A percentile compares a stretch with the other conserved stretches of the same genome.
These are phyloP conservation scores for Wilcoxina mikolae DNA, from an alignment of 495 filamentous ascomycete genomes.

Conservation along the genomic window DNA sequence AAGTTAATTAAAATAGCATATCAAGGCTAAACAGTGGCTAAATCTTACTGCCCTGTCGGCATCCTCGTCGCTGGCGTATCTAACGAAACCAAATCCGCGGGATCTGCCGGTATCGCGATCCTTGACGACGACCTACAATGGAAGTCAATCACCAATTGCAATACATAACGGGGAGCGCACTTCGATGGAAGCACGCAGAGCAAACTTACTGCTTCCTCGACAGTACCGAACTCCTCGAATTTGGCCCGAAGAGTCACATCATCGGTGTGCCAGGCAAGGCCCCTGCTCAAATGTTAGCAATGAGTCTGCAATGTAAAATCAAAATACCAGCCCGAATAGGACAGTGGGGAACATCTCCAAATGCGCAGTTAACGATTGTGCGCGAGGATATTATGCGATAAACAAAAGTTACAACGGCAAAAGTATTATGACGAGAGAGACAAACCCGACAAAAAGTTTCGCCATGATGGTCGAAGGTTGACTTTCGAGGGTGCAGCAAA, in stretches of 20 bases:
- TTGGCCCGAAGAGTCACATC: conserved; percentile 66
- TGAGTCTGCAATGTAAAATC: not conserved
- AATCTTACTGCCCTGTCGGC: conserved; percentile 49
- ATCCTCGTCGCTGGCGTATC: conserved; percentile 66
- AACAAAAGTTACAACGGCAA: not conserved
- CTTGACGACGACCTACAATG: conserved; percentile 76
- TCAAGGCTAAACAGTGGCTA: not conserved
- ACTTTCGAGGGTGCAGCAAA: conserved; percentile 21
- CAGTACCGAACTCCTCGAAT: conserved; percentile 73
- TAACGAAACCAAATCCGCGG: conserved; percentile 94
- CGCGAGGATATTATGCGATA: not conserved
- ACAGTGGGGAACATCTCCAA: not conserved
- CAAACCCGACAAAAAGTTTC: conserved; percentile 85
- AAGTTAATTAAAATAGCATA: not conserved
- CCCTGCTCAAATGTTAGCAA: conserved; percentile 37
- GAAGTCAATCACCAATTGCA: conserved; percentile 10
- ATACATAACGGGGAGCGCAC: not conserved
- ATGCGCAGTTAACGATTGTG: not conserved
- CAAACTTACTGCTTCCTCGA: conserved; percentile 80
- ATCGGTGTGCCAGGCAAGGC: conserved; percentile 96
- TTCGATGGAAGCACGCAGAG: not conserved
- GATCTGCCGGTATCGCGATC: conserved; percentile 91
- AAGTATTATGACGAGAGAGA: conserved; percentile 5
- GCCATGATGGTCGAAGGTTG: conserved; percentile 45
- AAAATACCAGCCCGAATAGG: not conserved